Percentiles rank a stretch among this genome's conserved stretches.
These are phyloP conservation scores for Leptographium procerum DNA, from an alignment of 2,329 filamentous ascomycete species.

Conservation along the genomic window DNA sequence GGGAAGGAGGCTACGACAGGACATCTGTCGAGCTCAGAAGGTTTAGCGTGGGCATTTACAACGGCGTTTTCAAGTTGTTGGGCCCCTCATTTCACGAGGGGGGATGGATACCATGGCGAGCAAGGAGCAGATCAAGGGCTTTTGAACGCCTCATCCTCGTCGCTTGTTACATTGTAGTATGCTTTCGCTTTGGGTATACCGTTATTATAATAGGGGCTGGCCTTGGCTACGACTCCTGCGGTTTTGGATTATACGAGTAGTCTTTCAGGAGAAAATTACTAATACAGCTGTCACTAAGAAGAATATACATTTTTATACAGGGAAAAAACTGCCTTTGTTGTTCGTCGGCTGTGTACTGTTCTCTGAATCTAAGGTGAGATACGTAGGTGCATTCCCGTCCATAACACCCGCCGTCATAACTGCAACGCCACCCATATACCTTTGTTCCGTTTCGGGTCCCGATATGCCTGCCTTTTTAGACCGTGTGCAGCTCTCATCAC, in stretches of 20 bases:
- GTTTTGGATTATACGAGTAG: background rate
- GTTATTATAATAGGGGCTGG: background rate
- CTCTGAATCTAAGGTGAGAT: background rate
- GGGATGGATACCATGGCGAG: background rate
- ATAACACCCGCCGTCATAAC: background rate
- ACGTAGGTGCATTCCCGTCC: background rate
- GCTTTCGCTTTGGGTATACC: background rate
- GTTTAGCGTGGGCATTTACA: constrained; percentile 4
- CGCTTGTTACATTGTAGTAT: background rate
- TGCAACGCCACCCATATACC: background rate
- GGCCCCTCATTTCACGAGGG: background rate
- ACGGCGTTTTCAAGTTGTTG: background rate
- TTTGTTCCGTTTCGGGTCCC: background rate
- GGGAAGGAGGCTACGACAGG: background rate
- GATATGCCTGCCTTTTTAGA: background rate
- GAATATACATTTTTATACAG: background rate
- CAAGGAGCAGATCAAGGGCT: background rate
- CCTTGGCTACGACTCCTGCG: background rate
- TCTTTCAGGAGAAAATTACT: background rate
- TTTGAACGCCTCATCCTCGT: background rate
- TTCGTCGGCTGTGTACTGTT: background rate
- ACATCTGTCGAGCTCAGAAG: too few species aligned
- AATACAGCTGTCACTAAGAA: background rate
- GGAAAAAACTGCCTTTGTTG: background rate
- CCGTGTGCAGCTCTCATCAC: background rate